Base-by-base conservation (phyloP, 345 rosid genomes). In the Pistacia integerrima region DNA sequence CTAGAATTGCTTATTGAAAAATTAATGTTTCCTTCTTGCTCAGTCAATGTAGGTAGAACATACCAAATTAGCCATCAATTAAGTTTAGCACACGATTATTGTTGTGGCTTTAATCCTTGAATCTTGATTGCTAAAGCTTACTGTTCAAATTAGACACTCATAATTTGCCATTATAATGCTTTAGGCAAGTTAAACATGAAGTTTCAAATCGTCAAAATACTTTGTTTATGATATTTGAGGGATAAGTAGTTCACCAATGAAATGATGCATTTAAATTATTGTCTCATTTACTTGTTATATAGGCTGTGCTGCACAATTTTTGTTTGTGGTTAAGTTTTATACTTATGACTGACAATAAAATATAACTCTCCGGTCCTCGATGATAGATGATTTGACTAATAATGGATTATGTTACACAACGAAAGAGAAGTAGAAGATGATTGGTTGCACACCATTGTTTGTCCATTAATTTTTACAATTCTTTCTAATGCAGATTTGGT, bases 401-500 rank as follows among this genome's bases (percentile, higher is more conserved):
- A 44, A 66, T 56, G 57, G 60, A 14, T 56, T 64, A 35, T 9
- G 9, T 60, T 8, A 52, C 0, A 10, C 18, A 41, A 8, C 14
- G 17, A 20, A 55, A 69, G 28, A 46, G 5, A 57, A 41, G 18
- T 61, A 9, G 5, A 49, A 18, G 16, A 28, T 51, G 51, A 4
- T 8, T 38, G 16, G 1, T 44, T 62, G 12, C 20, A 14, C 25
- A 58, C 22, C 38, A 38, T 38, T 44, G 25, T 67, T 72, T 11
- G 48, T 30, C 38, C n/a, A 33, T 41, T 69, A 30, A 56, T 66
- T 41, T 56, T 22, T 46, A 33, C 17, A 36, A 68, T 64, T 52
- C 7, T 75, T 64, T 60, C 30, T 20, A 3, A 41, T 71, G 84
- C 90, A 94, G 98, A 93, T 81, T 83, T 94, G 89, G 93, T 88